These are phyloP conservation scores for Crucihimalaya himalaica DNA, from an alignment of 345 rosid species.

Conservation along the genomic window DNA sequence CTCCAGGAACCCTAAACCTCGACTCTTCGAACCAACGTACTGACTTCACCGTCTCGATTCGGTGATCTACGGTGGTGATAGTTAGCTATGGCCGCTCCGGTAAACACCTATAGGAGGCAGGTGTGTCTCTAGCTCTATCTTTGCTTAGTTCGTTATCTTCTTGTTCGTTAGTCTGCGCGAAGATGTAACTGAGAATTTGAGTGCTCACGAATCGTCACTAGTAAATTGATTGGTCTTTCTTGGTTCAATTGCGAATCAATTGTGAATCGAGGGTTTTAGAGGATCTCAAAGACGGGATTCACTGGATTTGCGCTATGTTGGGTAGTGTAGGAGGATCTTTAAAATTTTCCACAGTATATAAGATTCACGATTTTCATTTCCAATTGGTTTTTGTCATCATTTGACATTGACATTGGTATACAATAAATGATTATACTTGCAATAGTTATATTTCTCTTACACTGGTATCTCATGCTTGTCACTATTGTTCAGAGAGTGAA, in stretches of 20 bases:
- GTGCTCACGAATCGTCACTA: conserved; percentile 6
- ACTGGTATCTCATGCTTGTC: neutral
- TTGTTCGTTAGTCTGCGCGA: conserved; percentile 29
- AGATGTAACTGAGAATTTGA: conserved; percentile 12
- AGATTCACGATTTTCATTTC: neutral
- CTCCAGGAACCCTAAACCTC: conserved; percentile 54
- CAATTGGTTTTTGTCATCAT: neutral
- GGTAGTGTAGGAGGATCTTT: neutral
- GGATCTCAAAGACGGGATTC: neutral
- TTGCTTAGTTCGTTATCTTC: neutral
- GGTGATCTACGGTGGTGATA: conserved; percentile 31
- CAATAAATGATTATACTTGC: neutral
- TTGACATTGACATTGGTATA: neutral
- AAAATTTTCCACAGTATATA: too few relatives aligned
- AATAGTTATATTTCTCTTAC: neutral
- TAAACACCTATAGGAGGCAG: conserved; percentile 79
- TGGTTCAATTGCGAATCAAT: neutral
- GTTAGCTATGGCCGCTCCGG: conserved; percentile 64
- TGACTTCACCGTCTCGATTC: conserved; percentile 10
- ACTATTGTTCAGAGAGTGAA: conserved; percentile 69
- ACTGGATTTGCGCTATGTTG: conserved; percentile 16
- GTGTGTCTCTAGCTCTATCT: conserved; percentile 43
- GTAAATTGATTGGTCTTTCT: neutral
- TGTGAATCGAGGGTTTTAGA: neutral
- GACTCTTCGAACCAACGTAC: conserved; percentile 27